Percentiles rank a stretch among this genome's conserved stretches.
These are phyloP conservation scores for Candida pseudoglaebosa DNA, from an alignment of 805 yeast genomes.

Conservation along the genomic window DNA sequence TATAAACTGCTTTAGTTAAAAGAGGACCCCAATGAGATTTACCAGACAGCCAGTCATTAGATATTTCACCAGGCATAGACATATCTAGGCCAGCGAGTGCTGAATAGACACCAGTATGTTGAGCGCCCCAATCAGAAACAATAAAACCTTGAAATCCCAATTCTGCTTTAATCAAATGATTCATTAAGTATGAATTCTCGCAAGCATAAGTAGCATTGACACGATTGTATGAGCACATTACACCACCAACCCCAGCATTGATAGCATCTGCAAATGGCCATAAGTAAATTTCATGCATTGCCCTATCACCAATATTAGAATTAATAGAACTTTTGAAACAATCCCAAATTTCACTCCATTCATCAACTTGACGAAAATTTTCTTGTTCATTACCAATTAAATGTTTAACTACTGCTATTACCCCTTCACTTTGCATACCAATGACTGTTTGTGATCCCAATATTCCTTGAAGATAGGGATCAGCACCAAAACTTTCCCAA, in stretches of 20 bases:
- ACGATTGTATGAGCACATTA: conserved; percentile 59
- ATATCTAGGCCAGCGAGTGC: conserved; percentile 60
- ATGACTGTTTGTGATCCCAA: conserved; percentile 49
- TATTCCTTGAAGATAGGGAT: conserved; percentile 57
- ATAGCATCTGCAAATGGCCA: conserved; percentile 69
- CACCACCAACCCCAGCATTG: conserved; percentile 55
- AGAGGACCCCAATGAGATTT: conserved; percentile 57
- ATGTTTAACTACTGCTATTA: conserved; percentile 54
- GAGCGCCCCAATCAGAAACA: conserved; percentile 68
- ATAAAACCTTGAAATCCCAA: conserved; percentile 66
- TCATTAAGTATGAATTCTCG: conserved; percentile 53
- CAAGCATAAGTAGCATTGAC: conserved; percentile 57
- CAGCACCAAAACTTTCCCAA: conserved; percentile 63
- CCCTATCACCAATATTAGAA: conserved; percentile 55
- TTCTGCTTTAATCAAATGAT: conserved; percentile 55
- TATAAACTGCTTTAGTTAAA: conserved; percentile 51
- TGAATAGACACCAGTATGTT: conserved; percentile 52
- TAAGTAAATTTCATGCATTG: conserved; percentile 57
- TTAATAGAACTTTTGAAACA: conserved; percentile 40
- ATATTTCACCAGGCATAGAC: conserved; percentile 60
- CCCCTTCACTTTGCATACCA: conserved; percentile 57
- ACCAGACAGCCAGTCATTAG: conserved; percentile 51
- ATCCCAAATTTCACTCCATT: conserved; percentile 45
- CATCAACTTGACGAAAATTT: conserved; percentile 51
- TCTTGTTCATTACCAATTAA: conserved; percentile 63